A percentile compares a stretch with the other conserved stretches of the same genome.
These are phyloP conservation scores for Sphenostylis stenocarpa DNA, from an alignment of 306 rosid species.

Conservation along the genomic window DNA sequence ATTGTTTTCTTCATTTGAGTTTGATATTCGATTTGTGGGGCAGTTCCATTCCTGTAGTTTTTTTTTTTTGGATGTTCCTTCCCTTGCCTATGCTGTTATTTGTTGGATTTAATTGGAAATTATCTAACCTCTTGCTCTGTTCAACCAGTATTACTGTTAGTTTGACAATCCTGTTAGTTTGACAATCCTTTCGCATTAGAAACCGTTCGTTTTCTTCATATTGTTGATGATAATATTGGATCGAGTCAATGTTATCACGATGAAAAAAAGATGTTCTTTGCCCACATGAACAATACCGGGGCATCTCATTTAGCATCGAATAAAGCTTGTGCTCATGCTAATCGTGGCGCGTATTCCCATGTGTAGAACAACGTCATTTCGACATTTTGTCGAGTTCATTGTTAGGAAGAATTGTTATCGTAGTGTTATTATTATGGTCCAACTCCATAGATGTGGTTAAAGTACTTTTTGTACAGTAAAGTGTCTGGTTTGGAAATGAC, in stretches of 20 bases:
- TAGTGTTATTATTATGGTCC: not conserved
- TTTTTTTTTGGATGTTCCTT: not conserved
- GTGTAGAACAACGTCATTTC: not conserved
- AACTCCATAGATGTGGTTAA: not conserved
- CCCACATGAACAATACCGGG: not conserved
- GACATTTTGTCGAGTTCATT: not conserved
- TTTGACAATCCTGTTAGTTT: no score
- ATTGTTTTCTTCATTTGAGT: not conserved
- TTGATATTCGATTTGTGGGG: not conserved
- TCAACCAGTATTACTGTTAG: not conserved
- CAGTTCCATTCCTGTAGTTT: not conserved
- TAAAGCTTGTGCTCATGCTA: not conserved
- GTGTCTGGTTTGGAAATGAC: not conserved
- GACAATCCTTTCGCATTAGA: not conserved
- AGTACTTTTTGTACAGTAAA: not conserved
- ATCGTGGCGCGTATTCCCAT: not conserved
- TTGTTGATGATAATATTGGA: not conserved
- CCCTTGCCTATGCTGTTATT: not conserved
- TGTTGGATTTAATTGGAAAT: not conserved
- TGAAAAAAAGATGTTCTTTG: not conserved
- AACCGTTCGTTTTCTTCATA: not conserved
- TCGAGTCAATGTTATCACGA: not conserved
- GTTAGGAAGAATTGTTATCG: not conserved
- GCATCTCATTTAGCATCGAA: not conserved
- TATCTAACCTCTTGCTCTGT: not conserved